Conservation (phyloP, 768 basidiomycete genomes). For the Leucosporidium scottii region DNA sequence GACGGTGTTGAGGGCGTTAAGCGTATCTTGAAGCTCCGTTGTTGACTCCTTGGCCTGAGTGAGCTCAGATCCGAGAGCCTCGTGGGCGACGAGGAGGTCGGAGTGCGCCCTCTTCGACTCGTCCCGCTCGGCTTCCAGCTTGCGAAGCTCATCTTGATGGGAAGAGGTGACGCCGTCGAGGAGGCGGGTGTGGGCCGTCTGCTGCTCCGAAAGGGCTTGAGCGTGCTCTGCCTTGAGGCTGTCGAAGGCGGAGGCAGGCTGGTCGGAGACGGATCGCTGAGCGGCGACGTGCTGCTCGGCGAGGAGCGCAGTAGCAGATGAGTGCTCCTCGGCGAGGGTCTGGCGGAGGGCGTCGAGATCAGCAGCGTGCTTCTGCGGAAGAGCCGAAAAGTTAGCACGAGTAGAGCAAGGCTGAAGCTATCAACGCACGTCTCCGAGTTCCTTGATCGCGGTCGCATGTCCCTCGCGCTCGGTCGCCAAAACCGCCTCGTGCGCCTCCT, state of each 20-base stretch:
- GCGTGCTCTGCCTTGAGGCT: slow-evolving; percentile 7
- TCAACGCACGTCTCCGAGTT: neutral
- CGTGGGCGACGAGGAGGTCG: slow-evolving; percentile 42
- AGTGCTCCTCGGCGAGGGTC: slow-evolving; percentile 6
- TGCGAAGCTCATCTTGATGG: slow-evolving; percentile 39
- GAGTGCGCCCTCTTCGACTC: slow-evolving; percentile 48
- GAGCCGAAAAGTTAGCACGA: neutral
- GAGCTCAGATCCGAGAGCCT: neutral
- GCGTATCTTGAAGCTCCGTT: slow-evolving; percentile 29
- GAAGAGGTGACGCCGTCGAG: slow-evolving; percentile 42
- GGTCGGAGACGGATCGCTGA: slow-evolving; percentile 17
- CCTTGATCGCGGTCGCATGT: neutral
- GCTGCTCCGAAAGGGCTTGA: slow-evolving; percentile 43
- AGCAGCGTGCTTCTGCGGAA: neutral
- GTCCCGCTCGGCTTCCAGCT: slow-evolving; percentile 45
- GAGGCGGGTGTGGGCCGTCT: slow-evolving; percentile 37
- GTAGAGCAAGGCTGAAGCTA: too few species aligned
- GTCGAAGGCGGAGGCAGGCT: slow-evolving; percentile 6
- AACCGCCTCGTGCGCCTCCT: slow-evolving; percentile 31
- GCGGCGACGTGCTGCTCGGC: slow-evolving; percentile 24
- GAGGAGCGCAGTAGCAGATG: neutral
- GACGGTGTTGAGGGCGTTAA: slow-evolving; percentile 26
- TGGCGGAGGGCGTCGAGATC: neutral
- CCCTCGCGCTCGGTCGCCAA: slow-evolving; percentile 36
- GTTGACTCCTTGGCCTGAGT: neutral